These are phyloP conservation scores for Lasiosphaeria miniovina DNA, from an alignment of 495 filamentous ascomycete genomes.

Conservation along the genomic window DNA sequence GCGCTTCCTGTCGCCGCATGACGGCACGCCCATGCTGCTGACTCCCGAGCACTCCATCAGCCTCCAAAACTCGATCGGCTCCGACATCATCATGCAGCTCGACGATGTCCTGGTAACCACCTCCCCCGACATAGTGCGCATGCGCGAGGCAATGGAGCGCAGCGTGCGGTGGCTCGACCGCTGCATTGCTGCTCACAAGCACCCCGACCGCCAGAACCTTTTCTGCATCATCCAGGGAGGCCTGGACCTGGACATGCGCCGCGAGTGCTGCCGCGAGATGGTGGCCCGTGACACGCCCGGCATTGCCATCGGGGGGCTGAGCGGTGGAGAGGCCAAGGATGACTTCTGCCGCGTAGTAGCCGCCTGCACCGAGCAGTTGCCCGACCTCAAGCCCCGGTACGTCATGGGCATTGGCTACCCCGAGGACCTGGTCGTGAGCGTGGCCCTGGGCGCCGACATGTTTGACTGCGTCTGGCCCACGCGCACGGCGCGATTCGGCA, in stretches of 20 bases:
- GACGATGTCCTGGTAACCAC: conserved; percentile 97
- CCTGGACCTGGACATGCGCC: conserved; percentile 82
- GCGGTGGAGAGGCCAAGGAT: conserved; percentile 68
- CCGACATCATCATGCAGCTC: conserved; percentile 98
- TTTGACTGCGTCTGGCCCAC: conserved; percentile 99
- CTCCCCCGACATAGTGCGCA: conserved; percentile 78
- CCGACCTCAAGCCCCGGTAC: conserved; percentile 89
- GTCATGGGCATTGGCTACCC: conserved; percentile 99
- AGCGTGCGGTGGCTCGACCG: conserved; percentile 98
- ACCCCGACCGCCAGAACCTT: conserved; percentile 81
- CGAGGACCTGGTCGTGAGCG: conserved; percentile 86
- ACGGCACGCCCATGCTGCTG: conserved; percentile 93
- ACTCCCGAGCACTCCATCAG: conserved; percentile 97
- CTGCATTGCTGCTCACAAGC: conserved; percentile 86
- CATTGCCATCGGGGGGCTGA: conserved; percentile 93
- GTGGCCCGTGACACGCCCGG: conserved; percentile 87
- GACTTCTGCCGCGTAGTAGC: conserved; percentile 66
- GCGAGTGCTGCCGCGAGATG: conserved; percentile 85
- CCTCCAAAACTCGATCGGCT: conserved; percentile 94
- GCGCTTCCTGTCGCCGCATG: conserved; percentile 88
- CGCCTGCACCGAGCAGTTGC: conserved; percentile 79
- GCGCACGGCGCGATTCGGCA: conserved; percentile 91
- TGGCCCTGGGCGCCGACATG: conserved; percentile 96
- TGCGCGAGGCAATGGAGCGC: conserved; percentile 92
- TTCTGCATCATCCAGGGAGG: conserved; percentile 99